Evolutionary conservation across 2,329 filamentous ascomycete species (phyloP), one percentile per base, ranked within the genome.

Genomic region (Fusarium sp.): DNA sequence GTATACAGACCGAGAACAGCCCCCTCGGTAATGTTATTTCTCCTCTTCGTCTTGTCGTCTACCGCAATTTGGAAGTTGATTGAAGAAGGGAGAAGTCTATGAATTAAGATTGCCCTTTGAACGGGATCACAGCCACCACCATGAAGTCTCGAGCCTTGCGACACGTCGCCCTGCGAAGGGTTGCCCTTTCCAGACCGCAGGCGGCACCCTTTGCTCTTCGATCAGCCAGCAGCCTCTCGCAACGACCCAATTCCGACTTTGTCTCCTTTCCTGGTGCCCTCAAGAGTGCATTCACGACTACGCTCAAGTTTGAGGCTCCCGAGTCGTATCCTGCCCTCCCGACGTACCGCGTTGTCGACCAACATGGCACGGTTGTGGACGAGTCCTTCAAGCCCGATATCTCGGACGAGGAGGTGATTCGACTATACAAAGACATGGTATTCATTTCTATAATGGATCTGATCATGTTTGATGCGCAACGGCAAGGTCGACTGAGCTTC

Each of bases 381-480:
- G 87, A 90, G 57, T 87, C 88, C 14, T 92, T 93, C 78, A 85
- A 87, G 60, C 90, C 91, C 0, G 92, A 95, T 78, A 89, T 96
- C 2, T 86, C 87, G 44, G 91, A 96, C 61, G 86, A 88, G 59
- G 84, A 87, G 72, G 84, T 91, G 14, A 79, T 90, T 63, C 88
- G 90, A 79, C 82, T 91, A 60, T 92, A 92, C 81, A 87, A 84
- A 67, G 89, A 91, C 77, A 93, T 93, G 91, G 78, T 93, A 11
- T 88, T 86, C 38, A 85, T 92, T 11, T 91, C 93, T 64, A 93
- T 98, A 75, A 96, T 99, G 94, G 96, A 99, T 80, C 83, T 97
- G 64, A 93, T 98, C 81, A 98, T 98, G 95, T 98, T 98, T 79
- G 96, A 99, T 79, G 95, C 96, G 1, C 96, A 99, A 83, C 89